Conservation (phyloP, 495 filamentous ascomycete genomes). For the Neurospora sp. region DNA sequence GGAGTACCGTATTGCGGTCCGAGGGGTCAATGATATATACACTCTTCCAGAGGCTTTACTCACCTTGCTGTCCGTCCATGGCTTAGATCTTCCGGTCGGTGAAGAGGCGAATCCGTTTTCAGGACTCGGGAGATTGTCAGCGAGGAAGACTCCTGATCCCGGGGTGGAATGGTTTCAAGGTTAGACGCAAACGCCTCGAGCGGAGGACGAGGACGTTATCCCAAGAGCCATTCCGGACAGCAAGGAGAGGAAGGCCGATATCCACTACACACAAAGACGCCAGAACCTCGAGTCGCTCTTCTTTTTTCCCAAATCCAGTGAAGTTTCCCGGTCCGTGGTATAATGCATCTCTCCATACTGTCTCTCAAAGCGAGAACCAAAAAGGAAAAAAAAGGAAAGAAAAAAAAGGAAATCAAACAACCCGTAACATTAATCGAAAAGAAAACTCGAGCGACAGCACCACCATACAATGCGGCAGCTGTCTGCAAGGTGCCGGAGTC, state of each 20-base stretch:
- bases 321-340: slow-evolving; percentile 13
- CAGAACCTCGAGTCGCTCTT: slow-evolving; percentile 5
- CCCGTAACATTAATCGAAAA: slow-evolving; percentile 7
- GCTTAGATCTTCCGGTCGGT: slow-evolving; percentile 22
- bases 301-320: slow-evolving; percentile 10
- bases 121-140: slow-evolving; percentile 4
- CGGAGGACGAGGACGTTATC: slow-evolving; percentile 1
- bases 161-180: neutral
- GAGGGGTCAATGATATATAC: slow-evolving; percentile 34
- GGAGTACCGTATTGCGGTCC: slow-evolving; percentile 20
- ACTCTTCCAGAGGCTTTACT: slow-evolving; percentile 28
- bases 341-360: slow-evolving; percentile 13
- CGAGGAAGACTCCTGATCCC: slow-evolving; percentile 3
- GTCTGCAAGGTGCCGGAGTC: slow-evolving; percentile 5
- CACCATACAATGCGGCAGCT: slow-evolving; percentile 8
- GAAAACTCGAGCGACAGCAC: slow-evolving; percentile 19
- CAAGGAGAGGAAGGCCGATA: slow-evolving; percentile 13
- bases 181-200: slow-evolving; percentile 1
- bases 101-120: slow-evolving; percentile 4
- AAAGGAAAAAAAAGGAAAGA: slow-evolving; percentile 9
- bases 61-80: slow-evolving; percentile 39
- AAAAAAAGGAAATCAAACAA: slow-evolving; percentile 18
- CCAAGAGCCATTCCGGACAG: slow-evolving; percentile 20
- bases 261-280: slow-evolving; percentile 6
- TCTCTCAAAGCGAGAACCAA: slow-evolving; percentile 13